Base-by-base conservation (phyloP, 306 rosid species). In the Geum urbanum region DNA sequence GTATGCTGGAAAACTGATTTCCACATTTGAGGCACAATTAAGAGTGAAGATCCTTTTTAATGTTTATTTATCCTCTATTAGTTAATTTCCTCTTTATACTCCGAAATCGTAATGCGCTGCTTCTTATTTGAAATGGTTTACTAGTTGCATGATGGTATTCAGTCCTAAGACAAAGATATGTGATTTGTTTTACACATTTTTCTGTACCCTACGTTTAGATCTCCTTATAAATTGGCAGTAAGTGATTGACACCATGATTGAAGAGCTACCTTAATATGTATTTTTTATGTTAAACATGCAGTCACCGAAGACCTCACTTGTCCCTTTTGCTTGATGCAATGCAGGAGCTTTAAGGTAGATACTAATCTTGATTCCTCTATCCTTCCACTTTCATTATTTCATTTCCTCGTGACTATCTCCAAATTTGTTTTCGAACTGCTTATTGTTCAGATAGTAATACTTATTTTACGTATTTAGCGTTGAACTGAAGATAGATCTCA, bases 221-320 rank as follows among this genome's bases (percentile, higher is more conserved):
- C 60, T 20, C 7, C 16, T 37, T 5, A 22, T 7, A 35, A 12
- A 39, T 3, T 62, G 51, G 27, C 20, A 24, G 32, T 39, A 53
- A 35, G 53, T 50, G 54, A 51, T 63, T 76, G 9, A 16, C 37
- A 49, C 50, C 53, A 40, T 11, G 32, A 45, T 52, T 58, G 54
- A 39, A 51, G 57, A 27, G 5, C 72, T 71, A 35, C 40, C 22
- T 1, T 65, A 19, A 15, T 72, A 14, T 72, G 54, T 49, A 43
- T n/a, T 55, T 20, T 15, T 55, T 4, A 8, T 72, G 67, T 74
- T 73, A 49, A 37, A 71, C 72, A 70, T 85, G 79, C 89, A 94
- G 99, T 91, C 67, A 91, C 97, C 8, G 99, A 94, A 76, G 91
- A 84, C 80, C 91, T 88, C 80, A 67, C 92, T 73, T 94, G 99